These are phyloP conservation scores for Ceratobasidium sp. DNA, from an alignment of 1,284 basidiomycete species.

Conservation along the genomic window DNA sequence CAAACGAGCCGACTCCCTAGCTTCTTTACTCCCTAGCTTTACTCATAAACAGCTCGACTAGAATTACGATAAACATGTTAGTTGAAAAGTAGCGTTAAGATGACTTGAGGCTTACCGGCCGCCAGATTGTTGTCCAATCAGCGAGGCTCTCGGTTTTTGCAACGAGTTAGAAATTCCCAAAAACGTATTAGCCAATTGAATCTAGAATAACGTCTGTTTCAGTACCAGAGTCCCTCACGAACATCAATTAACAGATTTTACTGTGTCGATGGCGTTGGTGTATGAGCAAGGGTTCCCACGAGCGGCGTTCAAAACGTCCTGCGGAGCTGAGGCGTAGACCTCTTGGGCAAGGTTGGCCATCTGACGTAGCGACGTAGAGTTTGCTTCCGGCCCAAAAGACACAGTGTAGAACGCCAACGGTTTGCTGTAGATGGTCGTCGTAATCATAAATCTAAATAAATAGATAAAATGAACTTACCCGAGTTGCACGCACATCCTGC, in stretches of 20 bases:
- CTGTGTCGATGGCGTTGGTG: slow-evolving; percentile 67
- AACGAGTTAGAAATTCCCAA: slow-evolving; percentile 71
- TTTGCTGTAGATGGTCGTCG: slow-evolving; percentile 59
- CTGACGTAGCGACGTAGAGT: slow-evolving; percentile 59
- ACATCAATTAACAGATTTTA: slow-evolving; percentile 53
- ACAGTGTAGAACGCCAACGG: slow-evolving; percentile 71
- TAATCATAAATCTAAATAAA: background rate
- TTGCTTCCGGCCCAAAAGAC: slow-evolving; percentile 63
- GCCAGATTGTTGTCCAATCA: slow-evolving; percentile 51
- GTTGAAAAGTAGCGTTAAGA: background rate
- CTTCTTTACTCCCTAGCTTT: too few relatives aligned
- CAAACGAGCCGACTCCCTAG: too few relatives aligned
- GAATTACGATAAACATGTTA: too few relatives aligned
- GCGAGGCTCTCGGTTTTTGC: slow-evolving; percentile 67
- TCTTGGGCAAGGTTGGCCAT: slow-evolving; percentile 70
- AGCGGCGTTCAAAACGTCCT: slow-evolving; percentile 60
- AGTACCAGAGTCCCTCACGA: background rate
- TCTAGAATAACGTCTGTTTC: slow-evolving; percentile 54
- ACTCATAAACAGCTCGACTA: too few relatives aligned
- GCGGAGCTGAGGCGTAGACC: slow-evolving; percentile 64
- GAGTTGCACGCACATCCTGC: slow-evolving; percentile 61
- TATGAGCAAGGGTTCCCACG: slow-evolving; percentile 65
- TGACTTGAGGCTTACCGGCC: background rate
- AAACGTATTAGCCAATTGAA: slow-evolving; percentile 72
- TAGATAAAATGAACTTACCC: slow-evolving; percentile 59